Percentiles rank a stretch among this genome's conserved stretches.
Conservation (phyloP, 441 rosid species). For the Croton setiger region DNA sequence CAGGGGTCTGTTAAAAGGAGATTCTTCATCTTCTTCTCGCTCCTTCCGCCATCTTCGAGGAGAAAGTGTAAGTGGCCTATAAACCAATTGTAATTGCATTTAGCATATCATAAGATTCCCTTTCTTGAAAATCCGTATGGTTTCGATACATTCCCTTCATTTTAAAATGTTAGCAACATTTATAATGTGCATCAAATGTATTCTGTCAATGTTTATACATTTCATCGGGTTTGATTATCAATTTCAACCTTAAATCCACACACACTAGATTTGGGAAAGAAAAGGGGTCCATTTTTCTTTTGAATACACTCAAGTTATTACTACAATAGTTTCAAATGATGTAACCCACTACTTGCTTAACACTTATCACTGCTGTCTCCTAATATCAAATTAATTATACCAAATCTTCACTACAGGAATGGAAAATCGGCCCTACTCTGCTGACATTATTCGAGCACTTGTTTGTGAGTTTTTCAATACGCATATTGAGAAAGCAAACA, state of each 20-base stretch:
- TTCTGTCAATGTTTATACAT: neutral
- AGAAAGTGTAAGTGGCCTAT: conserved; percentile 51
- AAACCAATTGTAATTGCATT: too few relatives aligned
- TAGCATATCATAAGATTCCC: too few relatives aligned
- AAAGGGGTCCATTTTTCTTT: neutral
- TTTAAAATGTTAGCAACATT: too few relatives aligned
- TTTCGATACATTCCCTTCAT: too few relatives aligned
- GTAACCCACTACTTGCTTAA: neutral
- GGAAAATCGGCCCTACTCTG: conserved; percentile 85
- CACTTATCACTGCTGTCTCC: neutral
- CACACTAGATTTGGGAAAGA: neutral
- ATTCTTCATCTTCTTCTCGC: conserved; percentile 63
- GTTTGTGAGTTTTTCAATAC: conserved; percentile 87
- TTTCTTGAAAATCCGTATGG: too few relatives aligned
- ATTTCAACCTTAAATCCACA: neutral
- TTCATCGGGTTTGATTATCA: neutral
- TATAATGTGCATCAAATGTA: too few relatives aligned
- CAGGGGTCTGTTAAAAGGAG: conserved; percentile 86
- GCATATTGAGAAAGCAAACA: conserved; percentile 60
- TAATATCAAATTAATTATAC: neutral
- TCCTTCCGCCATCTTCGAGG: conserved; percentile 67
- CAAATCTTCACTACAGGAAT: conserved; percentile 47
- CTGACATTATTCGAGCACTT: conserved; percentile 85
- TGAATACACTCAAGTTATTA: neutral
- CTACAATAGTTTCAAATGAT: too few relatives aligned